Evolutionary conservation across 2,329 filamentous ascomycete genomes (phyloP).

Genomic region (Chaetomium globosum): DNA sequence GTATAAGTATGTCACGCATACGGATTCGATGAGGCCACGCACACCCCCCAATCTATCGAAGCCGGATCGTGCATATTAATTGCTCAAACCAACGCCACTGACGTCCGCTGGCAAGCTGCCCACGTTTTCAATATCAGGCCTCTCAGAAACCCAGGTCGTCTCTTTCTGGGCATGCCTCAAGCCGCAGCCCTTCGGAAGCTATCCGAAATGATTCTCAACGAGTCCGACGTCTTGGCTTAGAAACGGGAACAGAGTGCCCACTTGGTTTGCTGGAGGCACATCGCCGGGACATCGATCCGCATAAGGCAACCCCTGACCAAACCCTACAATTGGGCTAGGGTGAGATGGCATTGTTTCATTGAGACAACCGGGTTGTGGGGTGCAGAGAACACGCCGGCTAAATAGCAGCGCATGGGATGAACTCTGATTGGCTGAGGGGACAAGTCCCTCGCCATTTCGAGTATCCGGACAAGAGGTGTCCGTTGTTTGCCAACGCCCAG

Average conservation of each 20-base stretch:
- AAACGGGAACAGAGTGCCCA: neutral
- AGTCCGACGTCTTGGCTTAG: neutral
- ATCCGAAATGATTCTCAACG: neutral
- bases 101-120: neutral
- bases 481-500: constrained; percentile 15
- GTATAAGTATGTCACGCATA: too few species aligned
- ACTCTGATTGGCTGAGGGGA: constrained; percentile 14
- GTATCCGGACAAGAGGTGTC: constrained; percentile 22
- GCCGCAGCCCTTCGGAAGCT: neutral
- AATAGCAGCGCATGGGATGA: constrained; percentile 10
- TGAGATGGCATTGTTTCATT: constrained; percentile 10
- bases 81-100: constrained; percentile 2
- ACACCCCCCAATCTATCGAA: neutral
- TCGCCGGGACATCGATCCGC: constrained; percentile 11
- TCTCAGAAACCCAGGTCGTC: neutral
- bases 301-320: constrained; percentile 8
- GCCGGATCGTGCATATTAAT: constrained; percentile 3
- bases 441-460: constrained; percentile 9
- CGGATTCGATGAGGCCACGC: too few species aligned
- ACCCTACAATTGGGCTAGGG: constrained; percentile 1
- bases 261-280: neutral
- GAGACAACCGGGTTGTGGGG: constrained; percentile 19
- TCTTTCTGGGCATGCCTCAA: neutral
- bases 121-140: constrained; percentile 4
- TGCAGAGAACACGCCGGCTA: constrained; percentile 20